These are phyloP conservation scores for Tricharina praecox DNA, from an alignment of 495 filamentous ascomycete species.

Conservation along the genomic window DNA sequence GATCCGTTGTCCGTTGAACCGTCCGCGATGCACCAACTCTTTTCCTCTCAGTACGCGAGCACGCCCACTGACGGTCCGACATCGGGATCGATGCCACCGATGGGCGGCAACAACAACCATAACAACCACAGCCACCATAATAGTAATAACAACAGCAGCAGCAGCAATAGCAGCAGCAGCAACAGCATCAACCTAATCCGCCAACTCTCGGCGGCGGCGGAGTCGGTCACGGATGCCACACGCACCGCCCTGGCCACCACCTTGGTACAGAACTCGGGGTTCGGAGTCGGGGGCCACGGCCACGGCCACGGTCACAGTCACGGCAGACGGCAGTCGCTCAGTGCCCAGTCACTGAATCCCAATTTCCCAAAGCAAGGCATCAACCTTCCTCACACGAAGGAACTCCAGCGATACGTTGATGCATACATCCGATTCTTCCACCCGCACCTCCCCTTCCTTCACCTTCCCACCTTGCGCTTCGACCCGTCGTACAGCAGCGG, in stretches of 20 bases:
- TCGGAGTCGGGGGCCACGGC: slow-evolving; percentile 37
- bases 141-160: too few relatives aligned
- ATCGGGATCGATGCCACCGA: slow-evolving; percentile 2
- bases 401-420: slow-evolving; percentile 80
- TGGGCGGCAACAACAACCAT: slow-evolving; percentile 11
- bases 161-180: too few relatives aligned
- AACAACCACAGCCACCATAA: too few relatives aligned
- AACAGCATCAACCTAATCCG: too few relatives aligned
- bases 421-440: slow-evolving; percentile 92
- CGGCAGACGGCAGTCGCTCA: slow-evolving; percentile 26
- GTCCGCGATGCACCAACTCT: slow-evolving; percentile 23
- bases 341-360: slow-evolving; percentile 29
- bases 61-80: slow-evolving; percentile 13
- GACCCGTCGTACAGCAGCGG: slow-evolving; percentile 51
- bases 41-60: slow-evolving; percentile 20
- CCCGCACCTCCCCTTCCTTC: slow-evolving; percentile 83
- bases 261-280: slow-evolving; percentile 57
- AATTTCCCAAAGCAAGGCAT: slow-evolving; percentile 28
- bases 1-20: slow-evolving; percentile 25
- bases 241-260: slow-evolving; percentile 70
- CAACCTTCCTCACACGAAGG: slow-evolving; percentile 67
- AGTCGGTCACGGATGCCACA: slow-evolving; percentile 86
- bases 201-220: slow-evolving; percentile 47
- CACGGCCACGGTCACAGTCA: too few relatives aligned
- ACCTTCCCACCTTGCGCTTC: slow-evolving; percentile 84